Evolutionary conservation across 208 protist genomes (phyloP).

Genomic region (Leishmania tarentolae): DNA sequence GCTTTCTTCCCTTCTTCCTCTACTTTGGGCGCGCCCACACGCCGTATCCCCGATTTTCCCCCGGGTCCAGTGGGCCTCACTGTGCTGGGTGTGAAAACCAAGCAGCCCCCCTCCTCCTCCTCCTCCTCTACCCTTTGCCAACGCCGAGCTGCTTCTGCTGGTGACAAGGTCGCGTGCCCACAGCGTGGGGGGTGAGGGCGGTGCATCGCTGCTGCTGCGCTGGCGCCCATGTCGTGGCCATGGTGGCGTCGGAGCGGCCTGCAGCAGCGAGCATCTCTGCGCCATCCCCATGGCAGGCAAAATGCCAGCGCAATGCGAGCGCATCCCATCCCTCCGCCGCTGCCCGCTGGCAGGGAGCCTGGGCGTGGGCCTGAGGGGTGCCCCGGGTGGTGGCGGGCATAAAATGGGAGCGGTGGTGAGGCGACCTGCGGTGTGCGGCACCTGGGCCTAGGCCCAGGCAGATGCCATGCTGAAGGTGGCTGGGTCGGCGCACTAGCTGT

Average conservation of each 20-base stretch:
- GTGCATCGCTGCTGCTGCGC: not conserved
- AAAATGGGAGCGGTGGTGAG: too few relatives aligned
- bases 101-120: too few relatives aligned
- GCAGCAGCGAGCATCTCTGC: not conserved
- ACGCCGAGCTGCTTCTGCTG: not conserved
- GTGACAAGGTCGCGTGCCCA: not conserved
- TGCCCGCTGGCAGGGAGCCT: too few relatives aligned
- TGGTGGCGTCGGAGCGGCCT: not conserved
- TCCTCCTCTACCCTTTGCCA: not conserved
- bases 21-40: not conserved
- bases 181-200: not conserved
- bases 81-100: too few relatives aligned
- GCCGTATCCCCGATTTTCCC: not conserved
- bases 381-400: too few relatives aligned
- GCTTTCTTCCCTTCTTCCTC: not conserved
- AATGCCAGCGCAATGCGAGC: too few relatives aligned
- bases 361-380: too few relatives aligned
- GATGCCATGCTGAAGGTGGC: not conserved
- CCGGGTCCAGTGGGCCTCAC: too few relatives aligned
- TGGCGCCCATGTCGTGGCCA: not conserved
- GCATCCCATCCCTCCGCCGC: too few relatives aligned
- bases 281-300: not conserved
- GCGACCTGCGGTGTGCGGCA: too few relatives aligned
- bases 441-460: too few relatives aligned
- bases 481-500: not conserved